These are phyloP conservation scores for Fusarium sp. DNA, from an alignment of 2,329 filamentous ascomycete species.

Conservation along the genomic window DNA sequence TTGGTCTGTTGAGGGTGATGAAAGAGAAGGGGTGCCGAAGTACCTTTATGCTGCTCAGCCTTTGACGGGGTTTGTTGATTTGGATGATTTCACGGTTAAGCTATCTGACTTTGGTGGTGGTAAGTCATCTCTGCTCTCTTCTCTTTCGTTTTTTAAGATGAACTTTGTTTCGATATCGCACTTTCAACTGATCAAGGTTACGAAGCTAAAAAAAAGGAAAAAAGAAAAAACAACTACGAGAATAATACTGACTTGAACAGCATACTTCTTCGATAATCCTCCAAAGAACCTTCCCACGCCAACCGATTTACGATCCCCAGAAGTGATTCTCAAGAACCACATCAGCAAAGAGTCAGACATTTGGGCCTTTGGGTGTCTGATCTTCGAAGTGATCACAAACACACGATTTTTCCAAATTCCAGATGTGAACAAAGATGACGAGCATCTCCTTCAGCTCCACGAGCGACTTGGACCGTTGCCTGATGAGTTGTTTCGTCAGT, in stretches of 20 bases:
- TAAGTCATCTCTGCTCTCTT: background rate
- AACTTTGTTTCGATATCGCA: accelerated
- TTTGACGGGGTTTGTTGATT: background rate
- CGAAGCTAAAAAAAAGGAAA: too few relatives aligned
- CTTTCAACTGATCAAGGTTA: too few relatives aligned
- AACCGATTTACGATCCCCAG: background rate
- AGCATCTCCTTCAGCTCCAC: background rate
- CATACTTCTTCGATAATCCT: background rate
- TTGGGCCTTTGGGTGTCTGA: background rate
- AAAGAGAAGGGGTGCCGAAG: accelerated
- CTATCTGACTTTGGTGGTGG: background rate
- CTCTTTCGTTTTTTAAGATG: too few relatives aligned
- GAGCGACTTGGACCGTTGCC: background rate
- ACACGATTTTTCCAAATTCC: background rate
- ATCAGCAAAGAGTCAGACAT: accelerated
- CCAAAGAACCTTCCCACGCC: background rate
- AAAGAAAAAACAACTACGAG: too few relatives aligned
- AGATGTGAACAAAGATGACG: background rate
- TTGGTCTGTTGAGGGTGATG: background rate
- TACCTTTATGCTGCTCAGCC: background rate
- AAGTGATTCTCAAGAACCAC: background rate
- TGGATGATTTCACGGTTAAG: accelerated
- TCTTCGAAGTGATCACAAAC: background rate
- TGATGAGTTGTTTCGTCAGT: accelerated
- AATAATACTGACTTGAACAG: background rate